These are phyloP conservation scores for Thalassiosira pacifica DNA, from an alignment of 352 stramenopile species.

Conservation along the genomic window DNA sequence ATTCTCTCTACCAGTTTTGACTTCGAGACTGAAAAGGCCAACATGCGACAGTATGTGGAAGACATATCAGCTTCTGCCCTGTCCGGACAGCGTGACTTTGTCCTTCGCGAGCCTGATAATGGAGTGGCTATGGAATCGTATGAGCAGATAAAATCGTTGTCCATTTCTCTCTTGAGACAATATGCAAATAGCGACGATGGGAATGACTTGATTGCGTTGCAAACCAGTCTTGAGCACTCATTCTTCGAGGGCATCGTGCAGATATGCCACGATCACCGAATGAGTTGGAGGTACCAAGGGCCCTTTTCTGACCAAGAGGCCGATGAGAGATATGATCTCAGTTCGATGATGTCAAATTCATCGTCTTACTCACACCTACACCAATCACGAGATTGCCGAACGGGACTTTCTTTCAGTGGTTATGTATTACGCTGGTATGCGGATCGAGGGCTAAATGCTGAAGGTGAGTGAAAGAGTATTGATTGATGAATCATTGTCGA, in stretches of 20 bases:
- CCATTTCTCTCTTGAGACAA: slow-evolving; percentile 40
- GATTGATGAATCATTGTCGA: no score
- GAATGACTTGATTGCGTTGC: slow-evolving; percentile 46
- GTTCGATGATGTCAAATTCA: slow-evolving; percentile 33
- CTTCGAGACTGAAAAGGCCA: slow-evolving; percentile 20
- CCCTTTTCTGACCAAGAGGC: slow-evolving; percentile 32
- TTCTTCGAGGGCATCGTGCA: slow-evolving; percentile 65
- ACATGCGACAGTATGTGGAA: slow-evolving; percentile 29
- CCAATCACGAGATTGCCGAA: slow-evolving; percentile 35
- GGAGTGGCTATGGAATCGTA: slow-evolving; percentile 25
- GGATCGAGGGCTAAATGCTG: slow-evolving; percentile 28
- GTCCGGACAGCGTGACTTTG: slow-evolving; percentile 29
- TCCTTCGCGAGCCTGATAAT: slow-evolving; percentile 14
- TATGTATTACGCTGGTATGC: slow-evolving; percentile 60
- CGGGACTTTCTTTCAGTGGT: slow-evolving; percentile 30
- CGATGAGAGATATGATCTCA: slow-evolving; percentile 53
- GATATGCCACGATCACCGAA: slow-evolving; percentile 61
- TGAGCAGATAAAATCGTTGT: slow-evolving; percentile 46
- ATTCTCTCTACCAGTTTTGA: slow-evolving; percentile 23
- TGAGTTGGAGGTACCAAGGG: slow-evolving; percentile 49
- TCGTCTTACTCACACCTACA: slow-evolving; percentile 38
- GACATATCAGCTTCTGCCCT: slow-evolving; percentile 47
- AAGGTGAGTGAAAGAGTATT: slow-evolving; percentile 13
- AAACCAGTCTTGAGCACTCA: slow-evolving; percentile 49
- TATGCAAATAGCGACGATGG: slow-evolving; percentile 36